Evolutionary conservation across 805 yeast genomes (phyloP), one percentile per base, ranked within the genome.

Genomic region (Wickerhamiella parazyma): DNA sequence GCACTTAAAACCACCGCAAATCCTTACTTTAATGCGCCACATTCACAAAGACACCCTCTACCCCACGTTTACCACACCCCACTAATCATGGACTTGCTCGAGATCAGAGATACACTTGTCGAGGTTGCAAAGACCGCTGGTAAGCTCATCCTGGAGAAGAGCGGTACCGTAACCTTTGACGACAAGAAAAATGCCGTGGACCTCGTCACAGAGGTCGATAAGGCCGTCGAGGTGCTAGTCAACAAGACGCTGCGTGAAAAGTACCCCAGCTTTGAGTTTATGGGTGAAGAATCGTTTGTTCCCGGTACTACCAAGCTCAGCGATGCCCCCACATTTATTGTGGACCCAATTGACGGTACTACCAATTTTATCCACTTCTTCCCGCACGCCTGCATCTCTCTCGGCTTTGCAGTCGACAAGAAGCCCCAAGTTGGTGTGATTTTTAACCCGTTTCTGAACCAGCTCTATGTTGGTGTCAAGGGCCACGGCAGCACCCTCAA

Each of bases 321-420:
- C 1, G 66, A 66, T 33, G 71, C 62, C 3, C 81, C 81, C 17
- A 75, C 80, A 1, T 76, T 76, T 53, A 69, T 76, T 44, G 77
- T 76, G 16, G 81, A 76, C 53, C 79, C 79, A 34, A 71, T 74
- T 54, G 80, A 75, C 50, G 81, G 81, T 10, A 76, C 82, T 1
- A 75, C 80, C 4, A 72, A 76, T 57, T 76, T 76, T 56, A 68
- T 76, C 41, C 82, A 76, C 55, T 68, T 65, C 37, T 76, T 72
- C 60, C 82, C 81, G 1, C 71, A 66, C 54, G 69, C 76, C 36
- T 76, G 80, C 57, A 73, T 74, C 39, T 76, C 81, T 0, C 53
- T 76, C 31, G 81, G 81, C 0, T 66, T 76, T 43, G 66, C 78
- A 1, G 57, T 71, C 14, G 54, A 64, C 47, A 64, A 66, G 33